A percentile compares a stretch with the other conserved stretches of the same genome.
Evolutionary conservation across 2,329 filamentous ascomycete species (phyloP).

Genomic region (Diaporthe sp.): DNA sequence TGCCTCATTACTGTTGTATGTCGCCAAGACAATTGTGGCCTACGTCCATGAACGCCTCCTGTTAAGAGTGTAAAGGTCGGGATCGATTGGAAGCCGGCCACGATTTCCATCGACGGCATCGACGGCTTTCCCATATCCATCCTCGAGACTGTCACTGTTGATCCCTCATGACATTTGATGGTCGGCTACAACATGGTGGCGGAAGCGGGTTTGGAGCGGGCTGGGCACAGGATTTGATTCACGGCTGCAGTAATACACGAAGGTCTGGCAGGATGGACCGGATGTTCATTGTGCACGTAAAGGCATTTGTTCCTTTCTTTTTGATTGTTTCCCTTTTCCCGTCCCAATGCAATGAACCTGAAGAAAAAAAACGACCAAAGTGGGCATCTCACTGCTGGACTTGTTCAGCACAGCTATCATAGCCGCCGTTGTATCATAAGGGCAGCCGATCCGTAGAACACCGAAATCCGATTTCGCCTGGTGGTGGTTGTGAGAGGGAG

Average conservation of each 20-base stretch:
- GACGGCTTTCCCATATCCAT: too few relatives aligned
- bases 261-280: constrained; percentile 26
- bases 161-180: not conserved
- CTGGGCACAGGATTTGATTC: not conserved
- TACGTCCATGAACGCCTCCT: too few relatives aligned
- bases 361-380: constrained; percentile 30
- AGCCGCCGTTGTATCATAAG: constrained; percentile 34
- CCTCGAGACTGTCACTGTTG: not conserved
- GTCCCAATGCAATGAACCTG: constrained; percentile 34
- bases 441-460: constrained; percentile 36
- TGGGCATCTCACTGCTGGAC: constrained; percentile 29
- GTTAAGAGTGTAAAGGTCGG: too few relatives aligned
- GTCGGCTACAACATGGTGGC: not conserved
- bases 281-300: constrained; percentile 35
- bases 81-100: too few relatives aligned
- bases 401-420: constrained; percentile 25
- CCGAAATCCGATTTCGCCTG: constrained; percentile 36
- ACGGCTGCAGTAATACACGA: not conserved
- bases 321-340: constrained; percentile 35
- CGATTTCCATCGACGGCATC: not conserved
- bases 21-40: not conserved
- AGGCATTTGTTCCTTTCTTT: constrained; percentile 33
- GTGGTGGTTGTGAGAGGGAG: constrained; percentile 6
- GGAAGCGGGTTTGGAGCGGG: not conserved
- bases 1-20: not conserved